Evolutionary conservation across 2,329 filamentous ascomycete genomes (phyloP), one percentile per base, ranked within the genome.

Genomic region (Phaeoacremonium minimum): DNA sequence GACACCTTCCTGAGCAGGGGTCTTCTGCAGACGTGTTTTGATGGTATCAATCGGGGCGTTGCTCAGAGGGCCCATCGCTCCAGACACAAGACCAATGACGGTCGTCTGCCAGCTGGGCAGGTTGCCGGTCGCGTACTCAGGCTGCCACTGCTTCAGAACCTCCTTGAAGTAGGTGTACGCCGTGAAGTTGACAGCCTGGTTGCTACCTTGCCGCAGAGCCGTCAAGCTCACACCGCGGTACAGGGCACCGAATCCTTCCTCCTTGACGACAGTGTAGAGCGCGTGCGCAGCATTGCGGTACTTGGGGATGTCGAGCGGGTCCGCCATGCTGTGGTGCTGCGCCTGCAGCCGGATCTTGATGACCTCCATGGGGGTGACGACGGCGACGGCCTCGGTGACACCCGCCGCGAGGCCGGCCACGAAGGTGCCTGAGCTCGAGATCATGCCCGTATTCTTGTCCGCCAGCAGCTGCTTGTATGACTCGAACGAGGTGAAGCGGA

Each of bases 11-110:
- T 85, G 76, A 4, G 86, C 89, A 1, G 88, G 87, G 35, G 82
- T 93, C 66, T 88, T 93, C 63, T 98, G 93, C 59, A 98, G 67
- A 34, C 93, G 74, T 29, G 93, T 98, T 80, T 98, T 98, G 71
- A 98, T 97, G 28, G 93, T 98, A 57, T 98, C 93, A 58, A 98
- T 97, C 15, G 93, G 93, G 18, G 94, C 93, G 58, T 98, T 98
- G 51, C 86, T 93, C 56, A 98, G 77, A 5, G 93, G 93, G 2
- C 93, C 93, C 78, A 98, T 94, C 43, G 93, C 93, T 49, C 93
- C 93, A 36, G 81, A 87, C 17, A 98, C 83, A 37, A 98, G 74
- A 20, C 90, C 93, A 49, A 97, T 95, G 6, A 91, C 34, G 6
- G 88, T 90, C 3, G 93, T 98, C 67, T 97, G 89, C 66, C 85